These are phyloP conservation scores for Aspergillus transmontanensis DNA, from an alignment of 2,329 filamentous ascomycete species.

Conservation along the genomic window DNA sequence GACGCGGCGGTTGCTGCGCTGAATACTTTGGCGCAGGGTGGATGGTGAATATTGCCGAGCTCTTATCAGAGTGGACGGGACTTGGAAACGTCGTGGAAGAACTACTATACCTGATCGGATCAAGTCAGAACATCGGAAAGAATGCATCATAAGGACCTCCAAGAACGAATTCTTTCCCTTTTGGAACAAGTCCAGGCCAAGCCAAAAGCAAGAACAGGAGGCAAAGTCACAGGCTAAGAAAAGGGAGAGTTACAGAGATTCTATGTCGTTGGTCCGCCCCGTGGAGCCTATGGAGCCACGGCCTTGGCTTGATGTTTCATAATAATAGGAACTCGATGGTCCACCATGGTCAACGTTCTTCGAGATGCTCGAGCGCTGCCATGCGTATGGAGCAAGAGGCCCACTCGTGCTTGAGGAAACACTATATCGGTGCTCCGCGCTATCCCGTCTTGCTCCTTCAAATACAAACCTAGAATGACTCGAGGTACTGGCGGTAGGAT, in stretches of 20 bases:
- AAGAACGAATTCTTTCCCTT: background rate
- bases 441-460: slow-evolving; percentile 20
- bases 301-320: slow-evolving; percentile 26
- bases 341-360: slow-evolving; percentile 19
- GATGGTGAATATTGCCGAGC: slow-evolving; percentile 18
- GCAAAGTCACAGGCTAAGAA: slow-evolving; percentile 7
- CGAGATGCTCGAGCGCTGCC: slow-evolving; percentile 22
- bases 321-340: slow-evolving; percentile 21
- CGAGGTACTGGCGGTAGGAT: slow-evolving; percentile 17
- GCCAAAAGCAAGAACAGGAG: background rate
- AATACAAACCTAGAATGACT: slow-evolving; percentile 19
- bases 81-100: slow-evolving; percentile 31
- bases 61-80: slow-evolving; percentile 32
- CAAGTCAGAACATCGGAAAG: slow-evolving; percentile 19
- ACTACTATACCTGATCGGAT: slow-evolving; percentile 27
- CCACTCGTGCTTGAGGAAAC: slow-evolving; percentile 22
- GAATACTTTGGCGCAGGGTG: slow-evolving; percentile 15
- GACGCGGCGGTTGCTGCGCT: slow-evolving; percentile 19
- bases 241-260: slow-evolving; percentile 34
- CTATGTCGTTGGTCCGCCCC: slow-evolving; percentile 31
- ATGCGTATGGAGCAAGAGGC: slow-evolving; percentile 19
- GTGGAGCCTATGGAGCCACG: slow-evolving; percentile 28
- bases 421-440: slow-evolving; percentile 26
- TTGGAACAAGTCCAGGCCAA: background rate
- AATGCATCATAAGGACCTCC: background rate